These are phyloP conservation scores for Oehlia diaphana DNA, from an alignment of 192 early-diverging fungal species.

Conservation along the genomic window DNA sequence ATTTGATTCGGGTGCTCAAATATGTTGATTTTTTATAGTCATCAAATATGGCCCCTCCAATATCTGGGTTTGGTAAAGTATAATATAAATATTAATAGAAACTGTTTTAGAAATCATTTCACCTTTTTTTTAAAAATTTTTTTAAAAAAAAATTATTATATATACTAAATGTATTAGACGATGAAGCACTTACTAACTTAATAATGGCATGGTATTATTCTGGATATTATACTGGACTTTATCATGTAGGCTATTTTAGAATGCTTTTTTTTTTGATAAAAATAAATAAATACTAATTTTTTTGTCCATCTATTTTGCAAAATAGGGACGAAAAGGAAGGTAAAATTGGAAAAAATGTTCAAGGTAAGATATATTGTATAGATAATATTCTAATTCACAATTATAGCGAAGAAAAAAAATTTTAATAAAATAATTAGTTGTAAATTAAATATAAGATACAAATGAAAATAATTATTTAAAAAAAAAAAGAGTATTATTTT, in stretches of 20 bases:
- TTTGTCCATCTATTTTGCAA: not conserved
- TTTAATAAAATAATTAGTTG: too few species aligned
- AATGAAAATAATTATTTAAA: too few species aligned
- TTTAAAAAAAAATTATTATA: not conserved
- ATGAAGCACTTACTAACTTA: conserved; percentile 62
- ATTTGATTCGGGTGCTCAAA: not conserved
- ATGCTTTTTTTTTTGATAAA: not conserved
- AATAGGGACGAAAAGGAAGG: not conserved
- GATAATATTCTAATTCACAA: not conserved
- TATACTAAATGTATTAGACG: conserved; percentile 33
- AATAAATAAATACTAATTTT: not conserved
- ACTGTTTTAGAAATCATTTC: not conserved
- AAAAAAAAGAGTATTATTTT: too few species aligned
- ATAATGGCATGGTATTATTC: conserved; percentile 77
- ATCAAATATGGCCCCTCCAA: not conserved
- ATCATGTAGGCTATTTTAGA: conserved; percentile 45
- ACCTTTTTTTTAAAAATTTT: not conserved
- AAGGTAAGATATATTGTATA: not conserved
- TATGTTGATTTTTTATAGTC: not conserved
- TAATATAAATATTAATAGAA: not conserved
- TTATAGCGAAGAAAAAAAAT: not conserved
- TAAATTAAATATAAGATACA: too few species aligned
- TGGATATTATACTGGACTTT: conserved; percentile 73
- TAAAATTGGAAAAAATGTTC: not conserved
- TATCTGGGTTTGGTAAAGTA: not conserved